Conservation (phyloP, 2,329 filamentous ascomycete species). For the Aspergillus sclerotialis region DNA sequence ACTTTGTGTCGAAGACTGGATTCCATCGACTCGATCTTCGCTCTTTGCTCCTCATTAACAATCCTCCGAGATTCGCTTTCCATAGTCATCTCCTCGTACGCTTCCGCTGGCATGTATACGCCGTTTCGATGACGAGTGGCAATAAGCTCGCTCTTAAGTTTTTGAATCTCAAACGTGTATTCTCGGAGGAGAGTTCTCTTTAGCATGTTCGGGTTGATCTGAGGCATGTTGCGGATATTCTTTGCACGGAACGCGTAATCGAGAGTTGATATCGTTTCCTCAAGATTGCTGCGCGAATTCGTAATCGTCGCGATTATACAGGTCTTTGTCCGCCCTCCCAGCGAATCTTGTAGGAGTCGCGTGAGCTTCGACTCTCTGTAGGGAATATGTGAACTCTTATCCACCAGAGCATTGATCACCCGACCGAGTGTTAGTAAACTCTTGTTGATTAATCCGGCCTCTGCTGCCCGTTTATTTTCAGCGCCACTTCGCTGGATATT, state of each 20-base stretch:
- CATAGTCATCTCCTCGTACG: slow-evolving; percentile 83
- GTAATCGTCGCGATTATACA: slow-evolving; percentile 98
- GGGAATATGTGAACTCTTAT: slow-evolving; percentile 82
- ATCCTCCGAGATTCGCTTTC: slow-evolving; percentile 90
- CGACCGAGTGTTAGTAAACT: slow-evolving; percentile 88
- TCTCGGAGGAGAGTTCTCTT: slow-evolving; percentile 90
- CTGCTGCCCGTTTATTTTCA: slow-evolving; percentile 93
- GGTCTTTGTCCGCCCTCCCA: slow-evolving; percentile 92
- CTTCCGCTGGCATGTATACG: slow-evolving; percentile 83
- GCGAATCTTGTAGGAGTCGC: slow-evolving; percentile 86
- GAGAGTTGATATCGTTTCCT: slow-evolving; percentile 95
- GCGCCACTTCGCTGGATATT: slow-evolving; percentile 96
- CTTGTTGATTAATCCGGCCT: slow-evolving; percentile 97
- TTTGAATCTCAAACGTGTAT: slow-evolving; percentile 88
- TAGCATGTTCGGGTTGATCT: slow-evolving; percentile 83
- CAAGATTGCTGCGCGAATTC: slow-evolving; percentile 86
- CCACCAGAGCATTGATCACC: slow-evolving; percentile 95
- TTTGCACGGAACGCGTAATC: slow-evolving; percentile 98
- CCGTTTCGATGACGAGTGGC: slow-evolving; percentile 89
- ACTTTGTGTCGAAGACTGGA: slow-evolving; percentile 85
- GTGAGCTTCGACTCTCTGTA: slow-evolving; percentile 93
- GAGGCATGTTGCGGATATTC: slow-evolving; percentile 97
- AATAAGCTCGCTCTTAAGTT: slow-evolving; percentile 87
- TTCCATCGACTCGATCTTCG: slow-evolving; percentile 89
- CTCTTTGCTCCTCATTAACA: slow-evolving; percentile 82